These are phyloP conservation scores for Pythium brachiatum DNA, from an alignment of 352 stramenopile species.

Conservation along the genomic window DNA sequence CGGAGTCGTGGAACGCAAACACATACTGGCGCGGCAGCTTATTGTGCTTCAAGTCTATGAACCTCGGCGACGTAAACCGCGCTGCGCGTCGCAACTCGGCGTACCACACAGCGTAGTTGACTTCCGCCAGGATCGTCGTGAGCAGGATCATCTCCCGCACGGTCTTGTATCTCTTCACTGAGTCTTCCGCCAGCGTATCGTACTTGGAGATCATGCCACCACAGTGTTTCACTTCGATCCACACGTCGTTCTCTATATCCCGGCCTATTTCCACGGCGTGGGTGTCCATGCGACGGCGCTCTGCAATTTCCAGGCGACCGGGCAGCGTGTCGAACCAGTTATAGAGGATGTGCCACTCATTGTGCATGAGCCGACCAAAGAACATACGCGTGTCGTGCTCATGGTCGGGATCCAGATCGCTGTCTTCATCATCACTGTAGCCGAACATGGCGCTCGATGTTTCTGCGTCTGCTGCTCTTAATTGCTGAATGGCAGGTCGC, in stretches of 20 bases:
- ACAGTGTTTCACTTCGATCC: conserved; percentile 11
- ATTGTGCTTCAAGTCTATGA: not conserved
- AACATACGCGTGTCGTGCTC: too few species aligned
- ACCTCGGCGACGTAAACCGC: conserved; percentile 3
- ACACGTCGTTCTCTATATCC: conserved; percentile 6
- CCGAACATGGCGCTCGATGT: not conserved
- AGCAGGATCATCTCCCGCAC: conserved; percentile 11
- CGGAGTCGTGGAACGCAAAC: not conserved
- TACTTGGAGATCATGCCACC: not conserved
- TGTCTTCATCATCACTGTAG: conserved; percentile 8
- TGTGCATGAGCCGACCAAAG: not conserved
- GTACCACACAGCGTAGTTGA: conserved; percentile 9
- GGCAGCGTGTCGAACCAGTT: conserved; percentile 12
- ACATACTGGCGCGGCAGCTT: conserved; percentile 4
- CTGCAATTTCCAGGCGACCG: not conserved
- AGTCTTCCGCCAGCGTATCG: conserved; percentile 7
- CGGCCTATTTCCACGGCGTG: not conserved
- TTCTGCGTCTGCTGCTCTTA: too few species aligned
- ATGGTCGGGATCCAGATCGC: too few species aligned
- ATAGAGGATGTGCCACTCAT: conserved; percentile 5
- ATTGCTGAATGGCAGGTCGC: too few species aligned
- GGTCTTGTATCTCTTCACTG: not conserved
- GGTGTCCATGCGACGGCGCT: conserved; percentile 7
- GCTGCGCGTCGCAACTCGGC: conserved; percentile 3
- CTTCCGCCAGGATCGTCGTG: conserved; percentile 1